phyloP scores from a whole-genome alignment of 768 basidiomycete species.

The Auriscalpium vulgare region DNA sequence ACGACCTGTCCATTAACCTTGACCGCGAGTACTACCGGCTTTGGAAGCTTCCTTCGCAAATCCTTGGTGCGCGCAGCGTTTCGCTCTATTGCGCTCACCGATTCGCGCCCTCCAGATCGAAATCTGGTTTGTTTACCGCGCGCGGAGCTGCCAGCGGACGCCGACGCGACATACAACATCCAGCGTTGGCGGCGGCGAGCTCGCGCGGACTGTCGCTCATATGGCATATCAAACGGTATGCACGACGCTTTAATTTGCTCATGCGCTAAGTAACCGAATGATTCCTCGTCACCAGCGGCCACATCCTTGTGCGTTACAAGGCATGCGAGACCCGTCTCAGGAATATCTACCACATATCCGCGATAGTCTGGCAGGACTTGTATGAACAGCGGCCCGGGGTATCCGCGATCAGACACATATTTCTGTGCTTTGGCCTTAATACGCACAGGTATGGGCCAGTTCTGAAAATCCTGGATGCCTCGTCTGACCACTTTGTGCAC shows the following conservation, averaged over 20 bases:
- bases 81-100: not conserved
- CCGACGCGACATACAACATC: not conserved
- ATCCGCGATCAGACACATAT: not conserved
- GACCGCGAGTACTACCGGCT: constrained; percentile 6
- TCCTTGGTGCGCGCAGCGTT: not conserved
- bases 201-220: not conserved
- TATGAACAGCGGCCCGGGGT: not conserved
- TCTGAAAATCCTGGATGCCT: not conserved
- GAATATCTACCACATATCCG: not conserved
- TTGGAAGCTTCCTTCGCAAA: not conserved
- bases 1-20: constrained; percentile 16
- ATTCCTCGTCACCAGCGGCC: not conserved
- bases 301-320: not conserved
- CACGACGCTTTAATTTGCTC: not conserved
- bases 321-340: not conserved
- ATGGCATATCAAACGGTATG: not conserved
- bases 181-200: not conserved
- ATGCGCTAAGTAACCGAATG: not conserved
- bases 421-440: not conserved
- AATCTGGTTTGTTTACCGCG: not conserved
- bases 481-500: not conserved
- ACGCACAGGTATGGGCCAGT: not conserved
- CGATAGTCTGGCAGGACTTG: not conserved
- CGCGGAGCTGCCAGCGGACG: too few species aligned
- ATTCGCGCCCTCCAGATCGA: not conserved